phyloP scores from a whole-genome alignment of 495 filamentous ascomycete species.

The Penicillium dipodomyicola region DNA sequence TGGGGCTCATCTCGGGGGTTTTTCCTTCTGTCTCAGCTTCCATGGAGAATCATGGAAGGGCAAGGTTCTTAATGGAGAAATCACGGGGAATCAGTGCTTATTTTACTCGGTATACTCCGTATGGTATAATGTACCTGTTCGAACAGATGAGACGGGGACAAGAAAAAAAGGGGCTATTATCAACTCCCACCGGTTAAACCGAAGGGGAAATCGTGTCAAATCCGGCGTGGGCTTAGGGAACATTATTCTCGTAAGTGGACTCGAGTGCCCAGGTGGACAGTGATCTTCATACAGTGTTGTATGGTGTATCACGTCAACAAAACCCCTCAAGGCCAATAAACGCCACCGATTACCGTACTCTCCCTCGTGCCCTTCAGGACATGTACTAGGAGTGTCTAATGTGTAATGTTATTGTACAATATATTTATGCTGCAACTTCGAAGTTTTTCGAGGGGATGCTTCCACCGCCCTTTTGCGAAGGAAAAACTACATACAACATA shows the following conservation, averaged over 20 bases:
- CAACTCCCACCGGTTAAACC: neutral
- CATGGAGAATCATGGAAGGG: neutral
- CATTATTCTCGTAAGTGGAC: constrained; percentile 1
- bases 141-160: neutral
- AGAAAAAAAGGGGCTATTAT: constrained; percentile 13
- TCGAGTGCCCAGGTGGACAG: neutral
- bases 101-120: neutral
- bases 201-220: constrained; percentile 15
- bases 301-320: constrained; percentile 13
- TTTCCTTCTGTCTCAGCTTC: constrained; percentile 22
- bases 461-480: constrained; percentile 20
- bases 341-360: constrained; percentile 11
- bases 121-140: neutral
- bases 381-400: neutral
- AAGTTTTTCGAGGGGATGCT: neutral
- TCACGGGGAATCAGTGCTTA: constrained; percentile 3
- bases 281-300: constrained; percentile 9
- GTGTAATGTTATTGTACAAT: neutral
- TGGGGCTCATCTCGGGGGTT: constrained; percentile 26
- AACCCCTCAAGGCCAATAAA: constrained; percentile 10
- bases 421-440: neutral
- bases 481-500: neutral
- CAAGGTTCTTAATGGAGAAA: constrained; percentile 2
- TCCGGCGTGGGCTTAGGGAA: constrained; percentile 14
- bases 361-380: neutral